These are phyloP conservation scores for Nannizziopsis barbatae DNA, from an alignment of 2,329 filamentous ascomycete genomes.

Conservation along the genomic window DNA sequence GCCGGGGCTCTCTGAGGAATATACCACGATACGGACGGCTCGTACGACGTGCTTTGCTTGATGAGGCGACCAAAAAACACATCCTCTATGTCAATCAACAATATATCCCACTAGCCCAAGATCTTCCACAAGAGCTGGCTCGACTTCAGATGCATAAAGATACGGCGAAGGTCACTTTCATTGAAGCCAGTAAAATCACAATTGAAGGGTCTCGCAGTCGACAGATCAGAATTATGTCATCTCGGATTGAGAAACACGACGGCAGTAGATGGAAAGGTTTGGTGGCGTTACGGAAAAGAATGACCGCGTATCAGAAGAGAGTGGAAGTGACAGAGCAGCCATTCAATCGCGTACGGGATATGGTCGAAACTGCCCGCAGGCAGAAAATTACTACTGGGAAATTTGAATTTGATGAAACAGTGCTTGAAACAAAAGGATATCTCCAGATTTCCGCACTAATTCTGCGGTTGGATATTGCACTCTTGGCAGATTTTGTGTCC, in stretches of 20 bases:
- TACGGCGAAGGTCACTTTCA: too few relatives aligned
- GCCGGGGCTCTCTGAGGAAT: slow-evolving; percentile 48
- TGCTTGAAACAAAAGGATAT: slow-evolving; percentile 29
- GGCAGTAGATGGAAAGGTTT: too few relatives aligned
- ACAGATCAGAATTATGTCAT: too few relatives aligned
- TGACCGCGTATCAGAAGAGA: slow-evolving; percentile 20
- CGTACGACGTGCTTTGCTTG: slow-evolving; percentile 48
- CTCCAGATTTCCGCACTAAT: slow-evolving; percentile 38
- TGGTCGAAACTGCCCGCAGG: slow-evolving; percentile 26
- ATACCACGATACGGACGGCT: slow-evolving; percentile 53
- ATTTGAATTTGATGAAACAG: slow-evolving; percentile 21
- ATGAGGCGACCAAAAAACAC: slow-evolving; percentile 55
- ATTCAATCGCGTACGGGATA: slow-evolving; percentile 27
- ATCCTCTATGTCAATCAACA: slow-evolving; percentile 42
- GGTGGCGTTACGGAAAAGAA: too few relatives aligned
- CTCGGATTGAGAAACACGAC: too few relatives aligned
- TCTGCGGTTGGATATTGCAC: slow-evolving; percentile 38
- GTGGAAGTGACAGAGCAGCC: slow-evolving; percentile 32
- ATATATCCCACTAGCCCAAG: slow-evolving; percentile 32
- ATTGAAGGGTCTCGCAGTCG: too few relatives aligned
- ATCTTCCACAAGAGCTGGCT: background rate
- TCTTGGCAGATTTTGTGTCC: slow-evolving; percentile 30
- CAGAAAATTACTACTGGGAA: slow-evolving; percentile 18
- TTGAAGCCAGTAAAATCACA: too few relatives aligned
- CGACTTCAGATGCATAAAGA: too few relatives aligned